Percentiles rank a stretch among this genome's conserved stretches.
Evolutionary conservation across 140 eudicot species (phyloP).

Genomic region (Senecio squalidus): DNA sequence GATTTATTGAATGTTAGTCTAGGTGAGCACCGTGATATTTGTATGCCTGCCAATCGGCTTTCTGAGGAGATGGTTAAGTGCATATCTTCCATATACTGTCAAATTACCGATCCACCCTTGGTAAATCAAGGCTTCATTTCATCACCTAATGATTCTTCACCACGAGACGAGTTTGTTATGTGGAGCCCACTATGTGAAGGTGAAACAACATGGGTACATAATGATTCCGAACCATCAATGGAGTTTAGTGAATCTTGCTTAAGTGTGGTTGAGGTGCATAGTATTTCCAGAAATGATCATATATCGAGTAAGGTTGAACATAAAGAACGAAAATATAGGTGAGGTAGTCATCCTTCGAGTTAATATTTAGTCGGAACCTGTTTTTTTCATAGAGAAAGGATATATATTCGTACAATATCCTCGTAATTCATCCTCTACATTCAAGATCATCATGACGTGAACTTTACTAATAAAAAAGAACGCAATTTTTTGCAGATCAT

Average conservation of each 20-base stretch:
- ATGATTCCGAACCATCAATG: conserved; percentile 28
- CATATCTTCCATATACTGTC: conserved; percentile 57
- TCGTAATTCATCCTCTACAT: no score
- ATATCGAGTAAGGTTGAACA: conserved; percentile 46
- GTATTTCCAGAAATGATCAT: conserved; percentile 38
- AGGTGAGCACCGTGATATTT: conserved; percentile 38
- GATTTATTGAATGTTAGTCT: conserved; percentile 34
- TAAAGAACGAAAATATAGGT: conserved; percentile 55
- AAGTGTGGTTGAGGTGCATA: conserved; percentile 48
- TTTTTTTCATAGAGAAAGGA: neutral
- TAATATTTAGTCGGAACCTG: neutral
- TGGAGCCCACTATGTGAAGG: conserved; percentile 48
- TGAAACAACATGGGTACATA: conserved; percentile 26
- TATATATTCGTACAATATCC: no score
- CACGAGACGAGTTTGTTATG: conserved; percentile 28
- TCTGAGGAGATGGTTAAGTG: conserved; percentile 86
- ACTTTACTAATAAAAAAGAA: no score
- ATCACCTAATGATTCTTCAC: conserved; percentile 41
- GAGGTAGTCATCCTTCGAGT: neutral
- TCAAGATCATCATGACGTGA: conserved; percentile 4
- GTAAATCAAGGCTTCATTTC: conserved; percentile 32
- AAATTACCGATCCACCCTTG: conserved; percentile 65
- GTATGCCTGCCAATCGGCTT: conserved; percentile 58
- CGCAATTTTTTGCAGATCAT: conserved; percentile 45
- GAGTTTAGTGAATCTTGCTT: conserved; percentile 53